Evolutionary conservation across 2,329 filamentous ascomycete species (phyloP).

Genomic region (Lecanoromycetidae sp.): DNA sequence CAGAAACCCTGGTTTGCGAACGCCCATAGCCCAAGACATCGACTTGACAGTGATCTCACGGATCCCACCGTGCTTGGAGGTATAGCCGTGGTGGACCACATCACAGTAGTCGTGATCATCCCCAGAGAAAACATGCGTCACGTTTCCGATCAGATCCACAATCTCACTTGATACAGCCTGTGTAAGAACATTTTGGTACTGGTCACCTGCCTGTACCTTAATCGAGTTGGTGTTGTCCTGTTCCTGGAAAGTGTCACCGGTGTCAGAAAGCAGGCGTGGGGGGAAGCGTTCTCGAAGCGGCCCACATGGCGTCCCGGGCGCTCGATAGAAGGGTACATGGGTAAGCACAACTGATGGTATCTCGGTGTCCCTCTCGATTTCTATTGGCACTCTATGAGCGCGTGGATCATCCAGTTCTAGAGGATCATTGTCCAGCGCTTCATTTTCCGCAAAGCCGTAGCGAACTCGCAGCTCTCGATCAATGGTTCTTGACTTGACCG

Average conservation of each 20-base stretch:
- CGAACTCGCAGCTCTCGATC: slow-evolving; percentile 55
- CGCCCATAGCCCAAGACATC: slow-evolving; percentile 92
- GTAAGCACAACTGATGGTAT: slow-evolving; percentile 82
- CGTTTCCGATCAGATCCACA: slow-evolving; percentile 64
- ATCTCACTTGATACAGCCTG: slow-evolving; percentile 64
- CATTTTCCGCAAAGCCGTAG: slow-evolving; percentile 46
- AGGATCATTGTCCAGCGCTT: slow-evolving; percentile 46
- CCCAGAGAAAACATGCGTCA: slow-evolving; percentile 79
- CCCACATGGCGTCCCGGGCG: slow-evolving; percentile 74
- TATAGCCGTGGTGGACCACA: slow-evolving; percentile 60
- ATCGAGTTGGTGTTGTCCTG: slow-evolving; percentile 69
- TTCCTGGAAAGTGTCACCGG: no score
- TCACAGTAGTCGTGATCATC: slow-evolving; percentile 99
- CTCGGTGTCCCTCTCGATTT: slow-evolving; percentile 31
- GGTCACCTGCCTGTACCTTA: slow-evolving; percentile 65
- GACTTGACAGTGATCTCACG: slow-evolving; percentile 90
- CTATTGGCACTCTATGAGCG: slow-evolving; percentile 14
- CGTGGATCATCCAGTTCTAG: slow-evolving; percentile 44
- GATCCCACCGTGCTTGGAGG: slow-evolving; percentile 46
- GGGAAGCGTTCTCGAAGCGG: slow-evolving; percentile 75
- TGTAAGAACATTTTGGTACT: slow-evolving; percentile 90
- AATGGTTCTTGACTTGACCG: slow-evolving; percentile 54
- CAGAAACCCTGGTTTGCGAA: slow-evolving; percentile 73
- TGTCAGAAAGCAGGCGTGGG: slow-evolving; percentile 50
- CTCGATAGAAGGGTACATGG: slow-evolving; percentile 80